Base-by-base conservation (phyloP, 768 basidiomycete genomes). In the Cantharellus anzutake region DNA sequence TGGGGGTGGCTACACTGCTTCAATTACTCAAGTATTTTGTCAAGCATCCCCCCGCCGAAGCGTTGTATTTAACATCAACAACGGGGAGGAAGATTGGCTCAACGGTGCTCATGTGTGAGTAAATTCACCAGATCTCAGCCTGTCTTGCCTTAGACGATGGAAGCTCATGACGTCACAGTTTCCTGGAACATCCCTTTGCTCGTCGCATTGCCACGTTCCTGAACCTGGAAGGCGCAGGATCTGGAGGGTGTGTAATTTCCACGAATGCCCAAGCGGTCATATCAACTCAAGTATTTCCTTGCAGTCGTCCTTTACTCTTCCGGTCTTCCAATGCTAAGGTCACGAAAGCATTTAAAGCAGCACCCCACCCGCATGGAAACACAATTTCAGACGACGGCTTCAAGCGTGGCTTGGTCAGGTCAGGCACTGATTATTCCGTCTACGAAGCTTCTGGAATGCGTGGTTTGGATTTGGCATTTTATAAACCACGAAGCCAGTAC, bases 21-120 rank as follows among this genome's bases (percentile, higher is more conserved):
- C 81, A 84, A 60, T 74, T 90, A 64, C 71, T 85, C 41, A 71
- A 79, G 44, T 76, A 79, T 63, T 67, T 73, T 40, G 66, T 71
- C 4, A 68, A 70, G 59, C 72, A 80, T 44, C 71, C 74, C 4
- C 78, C 1, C 69, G 71, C 48, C 74, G 80, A 42, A 84, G 84
- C 0, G 81, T 82, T 3, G 70, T 91, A 2, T 87, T 90, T 73
- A 86, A 89, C 65, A 77, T 87, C 67, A 91, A 91, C 68, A 89
- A 90, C 62, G 87, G 83, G 1, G 88, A 90, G 66, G 87, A 91
- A 65, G 80, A 86, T 67, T 78, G 80, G 41, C 68, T 89, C 63
- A 76, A 82, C 61, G 87, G 87, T 34, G 82, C 86, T 4, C 80
- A 81, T 66, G 73, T 75, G 78, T 86, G 67, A 63, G 73, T 68